Evolutionary conservation across 805 yeast genomes (phyloP), one percentile per base, ranked within the genome.

Genomic region (Candida ovalis): DNA sequence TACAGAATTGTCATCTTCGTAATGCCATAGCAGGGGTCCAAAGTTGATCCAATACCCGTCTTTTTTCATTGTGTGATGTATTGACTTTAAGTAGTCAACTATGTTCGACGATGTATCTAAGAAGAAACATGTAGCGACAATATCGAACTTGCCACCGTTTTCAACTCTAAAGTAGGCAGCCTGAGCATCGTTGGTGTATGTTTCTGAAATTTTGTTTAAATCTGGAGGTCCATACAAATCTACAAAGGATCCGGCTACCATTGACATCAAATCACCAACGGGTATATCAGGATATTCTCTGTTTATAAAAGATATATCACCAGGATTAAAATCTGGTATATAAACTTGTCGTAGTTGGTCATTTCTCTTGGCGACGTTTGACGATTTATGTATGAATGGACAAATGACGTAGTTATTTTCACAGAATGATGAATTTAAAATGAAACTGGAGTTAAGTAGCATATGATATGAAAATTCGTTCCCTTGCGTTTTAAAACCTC

Each of bases 21-120:
- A 81, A 63, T 86, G 92, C 90, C 90, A 83, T 44, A 81, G 64
- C 40, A 83, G 64, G 0, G 88, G 89, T 0, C 90, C 90, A 58
- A 81, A 77, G 57, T 83, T 82, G 24, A 82, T 65, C 88, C 88
- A 83, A 17, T 64, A 47, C 0, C 85, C 88, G 21, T 63, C 67
- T 0, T 61, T 58, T 30, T 70, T 68, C 48, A 82, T 55, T 22
- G 77, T 70, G 54, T 77, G 70, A 35, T 66, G 61, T 1, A 83
- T 71, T 0, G 83, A 66, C 43, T 68, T 69, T 37, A 83, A 37
- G 54, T 82, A 82, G 42, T 82, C 86, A 12, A 82, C 71, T 23
- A 82, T 62, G 58, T 82, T 81, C 4, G 76, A 61, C 0, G 87
- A 78, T 0, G 88, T 82, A 52, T 83, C 88, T n/a, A 83, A 55